These are phyloP conservation scores for Sarcomyxa edulis DNA, from an alignment of 768 basidiomycete genomes.

Conservation along the genomic window DNA sequence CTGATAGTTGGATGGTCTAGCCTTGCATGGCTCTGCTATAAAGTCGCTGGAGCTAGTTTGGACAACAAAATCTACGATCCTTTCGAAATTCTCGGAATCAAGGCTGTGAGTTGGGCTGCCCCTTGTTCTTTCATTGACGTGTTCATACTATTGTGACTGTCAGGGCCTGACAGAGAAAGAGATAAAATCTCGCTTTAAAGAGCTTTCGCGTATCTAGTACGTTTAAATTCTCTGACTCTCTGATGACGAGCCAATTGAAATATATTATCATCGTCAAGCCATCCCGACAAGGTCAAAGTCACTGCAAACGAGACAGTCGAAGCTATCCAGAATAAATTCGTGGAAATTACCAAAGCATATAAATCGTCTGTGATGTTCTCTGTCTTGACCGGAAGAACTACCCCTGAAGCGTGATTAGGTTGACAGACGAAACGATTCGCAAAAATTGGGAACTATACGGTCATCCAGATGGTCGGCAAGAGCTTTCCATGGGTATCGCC, in stretches of 20 bases:
- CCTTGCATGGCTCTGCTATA: slow-evolving; percentile 65
- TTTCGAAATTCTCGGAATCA: slow-evolving; percentile 87
- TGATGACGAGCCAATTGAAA: no score
- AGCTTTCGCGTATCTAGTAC: slow-evolving; percentile 83
- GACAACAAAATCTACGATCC: slow-evolving; percentile 85
- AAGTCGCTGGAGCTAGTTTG: slow-evolving; percentile 48
- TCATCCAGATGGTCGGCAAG: slow-evolving; percentile 96
- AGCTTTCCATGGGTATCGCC: slow-evolving; percentile 91
- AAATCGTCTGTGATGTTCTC: slow-evolving; percentile 62
- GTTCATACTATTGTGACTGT: not conserved
- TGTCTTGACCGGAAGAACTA: not conserved
- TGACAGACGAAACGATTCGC: slow-evolving; percentile 90
- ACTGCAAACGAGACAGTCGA: slow-evolving; percentile 82
- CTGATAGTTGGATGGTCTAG: slow-evolving; percentile 69
- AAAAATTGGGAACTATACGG: slow-evolving; percentile 87
- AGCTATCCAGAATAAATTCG: slow-evolving; percentile 79
- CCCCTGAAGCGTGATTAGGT: slow-evolving; percentile 29
- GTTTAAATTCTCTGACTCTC: slow-evolving; percentile 13
- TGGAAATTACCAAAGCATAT: slow-evolving; percentile 95
- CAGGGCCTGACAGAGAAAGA: slow-evolving; percentile 78
- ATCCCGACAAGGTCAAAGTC: slow-evolving; percentile 93
- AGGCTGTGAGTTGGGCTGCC: slow-evolving; percentile 51
- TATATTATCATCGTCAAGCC: slow-evolving; percentile 40
- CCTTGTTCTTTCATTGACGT: slow-evolving; percentile 1
- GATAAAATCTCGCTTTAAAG: slow-evolving; percentile 94